Evolutionary conservation across 441 rosid species (phyloP).

Genomic region (Corymbia citriodora): DNA sequence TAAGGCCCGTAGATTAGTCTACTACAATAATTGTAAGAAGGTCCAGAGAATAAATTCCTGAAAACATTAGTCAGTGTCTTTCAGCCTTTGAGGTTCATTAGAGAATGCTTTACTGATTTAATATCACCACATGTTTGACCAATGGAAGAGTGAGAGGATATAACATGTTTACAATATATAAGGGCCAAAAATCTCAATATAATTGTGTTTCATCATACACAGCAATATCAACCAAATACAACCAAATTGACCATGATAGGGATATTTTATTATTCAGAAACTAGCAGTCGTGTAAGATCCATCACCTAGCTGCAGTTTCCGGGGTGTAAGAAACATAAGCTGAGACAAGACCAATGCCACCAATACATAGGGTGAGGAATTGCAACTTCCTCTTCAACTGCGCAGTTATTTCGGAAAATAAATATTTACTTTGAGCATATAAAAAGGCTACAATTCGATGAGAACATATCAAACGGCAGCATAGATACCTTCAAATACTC

Average conservation of each 20-base stretch:
- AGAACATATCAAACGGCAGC: background rate
- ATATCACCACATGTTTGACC: background rate
- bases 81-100: background rate
- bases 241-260: background rate
- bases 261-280: background rate
- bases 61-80: background rate
- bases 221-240: background rate
- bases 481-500: slow-evolving; percentile 55
- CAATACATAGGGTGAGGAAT: slow-evolving; percentile 59
- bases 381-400: slow-evolving; percentile 76
- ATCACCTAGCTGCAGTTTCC: slow-evolving; percentile 76
- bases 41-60: background rate
- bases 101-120: background rate
- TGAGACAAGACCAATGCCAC: slow-evolving; percentile 79
- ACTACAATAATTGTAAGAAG: background rate
- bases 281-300: background rate
- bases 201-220: background rate
- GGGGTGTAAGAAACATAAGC: slow-evolving; percentile 73
- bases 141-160: background rate
- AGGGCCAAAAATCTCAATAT: background rate
- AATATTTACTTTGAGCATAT: background rate
- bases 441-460: background rate
- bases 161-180: background rate
- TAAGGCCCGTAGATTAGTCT: background rate
- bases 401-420: slow-evolving; percentile 11